Conservation (phyloP, 1,284 basidiomycete genomes). For the Chalciporus sp. region DNA sequence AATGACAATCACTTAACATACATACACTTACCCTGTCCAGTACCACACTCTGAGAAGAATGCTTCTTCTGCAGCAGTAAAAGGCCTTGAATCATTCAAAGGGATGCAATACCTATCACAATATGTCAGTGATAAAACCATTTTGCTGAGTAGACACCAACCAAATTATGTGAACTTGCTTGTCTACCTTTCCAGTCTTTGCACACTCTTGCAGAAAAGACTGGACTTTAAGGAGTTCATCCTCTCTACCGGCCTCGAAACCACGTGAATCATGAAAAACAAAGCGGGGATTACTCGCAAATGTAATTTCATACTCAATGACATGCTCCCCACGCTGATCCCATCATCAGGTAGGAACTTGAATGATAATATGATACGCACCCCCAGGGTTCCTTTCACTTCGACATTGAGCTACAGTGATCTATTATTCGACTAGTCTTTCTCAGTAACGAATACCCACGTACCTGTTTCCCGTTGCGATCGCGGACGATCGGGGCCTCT, state of each 20-base stretch:
- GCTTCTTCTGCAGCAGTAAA: constrained; percentile 12
- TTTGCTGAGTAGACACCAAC: constrained; percentile 8
- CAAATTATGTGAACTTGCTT: constrained; percentile 35
- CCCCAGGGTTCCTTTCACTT: too few relatives aligned
- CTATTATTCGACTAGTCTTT: too few relatives aligned
- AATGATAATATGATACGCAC: too few relatives aligned
- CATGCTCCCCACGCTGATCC: constrained; percentile 33
- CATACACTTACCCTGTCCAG: constrained; percentile 13
- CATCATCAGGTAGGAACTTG: too few relatives aligned
- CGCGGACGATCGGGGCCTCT: constrained; percentile 7
- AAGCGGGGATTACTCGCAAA: constrained; percentile 23
- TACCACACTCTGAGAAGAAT: constrained; percentile 18
- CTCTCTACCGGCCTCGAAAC: too few relatives aligned
- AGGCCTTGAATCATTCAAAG: constrained; percentile 9
- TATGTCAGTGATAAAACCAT: neutral
- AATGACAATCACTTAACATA: too few relatives aligned
- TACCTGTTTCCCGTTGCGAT: constrained; percentile 7
- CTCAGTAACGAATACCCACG: too few relatives aligned
- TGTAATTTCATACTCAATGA: constrained; percentile 34
- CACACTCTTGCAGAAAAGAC: too few relatives aligned
- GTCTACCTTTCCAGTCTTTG: too few relatives aligned
- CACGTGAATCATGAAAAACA: constrained; percentile 33
- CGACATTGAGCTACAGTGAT: too few relatives aligned
- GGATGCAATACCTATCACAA: constrained; percentile 20
- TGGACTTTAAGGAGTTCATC: too few relatives aligned